Evolutionary conservation across 192 early-diverging fungal species (phyloP).

Genomic region (Diversispora eburnea): DNA sequence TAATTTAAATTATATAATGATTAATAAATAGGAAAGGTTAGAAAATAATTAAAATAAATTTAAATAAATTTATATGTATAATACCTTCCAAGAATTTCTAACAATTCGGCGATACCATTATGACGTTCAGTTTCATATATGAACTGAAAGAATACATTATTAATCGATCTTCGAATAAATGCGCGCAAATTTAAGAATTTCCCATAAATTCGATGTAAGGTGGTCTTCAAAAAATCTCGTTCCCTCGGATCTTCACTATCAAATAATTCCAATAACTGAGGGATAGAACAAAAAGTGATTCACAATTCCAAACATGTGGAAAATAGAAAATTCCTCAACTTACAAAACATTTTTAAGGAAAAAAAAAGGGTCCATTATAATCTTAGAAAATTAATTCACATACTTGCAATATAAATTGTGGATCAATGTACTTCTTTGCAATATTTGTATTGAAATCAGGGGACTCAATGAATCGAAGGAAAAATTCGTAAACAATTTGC

Average conservation of each 20-base stretch:
- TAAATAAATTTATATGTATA: background rate
- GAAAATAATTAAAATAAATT: no score
- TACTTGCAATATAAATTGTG: conserved; percentile 89
- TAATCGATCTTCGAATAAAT: conserved; percentile 96
- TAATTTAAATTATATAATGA: no score
- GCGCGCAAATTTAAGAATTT: conserved; percentile 97
- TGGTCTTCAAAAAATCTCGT: conserved; percentile 98
- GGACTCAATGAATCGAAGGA: conserved; percentile 96
- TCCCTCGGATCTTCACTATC: conserved; percentile 98
- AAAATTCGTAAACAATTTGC: conserved; percentile 97
- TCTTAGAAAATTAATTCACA: background rate
- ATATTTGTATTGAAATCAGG: conserved; percentile 97
- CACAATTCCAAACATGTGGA: background rate
- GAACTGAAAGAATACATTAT: conserved; percentile 98
- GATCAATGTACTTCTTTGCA: conserved; percentile 96
- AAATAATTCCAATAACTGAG: conserved; percentile 93
- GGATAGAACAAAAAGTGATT: conserved; percentile 8
- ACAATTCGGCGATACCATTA: conserved; percentile 96
- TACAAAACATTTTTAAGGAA: background rate
- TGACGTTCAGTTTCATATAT: conserved; percentile 96
- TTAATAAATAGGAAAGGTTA: no score
- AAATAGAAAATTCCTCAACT: background rate
- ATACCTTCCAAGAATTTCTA: conserved; percentile 97
- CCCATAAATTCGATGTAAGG: conserved; percentile 95
- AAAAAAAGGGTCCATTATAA: background rate